Conservation (phyloP, 805 yeast genomes). For the Monosporozyma aerobia region DNA sequence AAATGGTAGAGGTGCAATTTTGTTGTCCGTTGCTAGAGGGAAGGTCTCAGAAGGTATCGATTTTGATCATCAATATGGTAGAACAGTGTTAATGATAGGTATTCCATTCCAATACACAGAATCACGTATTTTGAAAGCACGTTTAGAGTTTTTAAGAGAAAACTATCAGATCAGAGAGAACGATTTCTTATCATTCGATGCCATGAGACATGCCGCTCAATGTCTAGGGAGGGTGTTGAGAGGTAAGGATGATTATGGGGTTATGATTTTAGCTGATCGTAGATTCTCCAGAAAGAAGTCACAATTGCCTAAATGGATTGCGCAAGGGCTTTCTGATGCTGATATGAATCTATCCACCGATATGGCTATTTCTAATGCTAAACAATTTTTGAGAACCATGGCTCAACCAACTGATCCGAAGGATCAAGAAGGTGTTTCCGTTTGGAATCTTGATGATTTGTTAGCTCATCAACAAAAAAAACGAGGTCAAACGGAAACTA, state of each 20-base stretch:
- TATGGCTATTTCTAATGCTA: conserved; percentile 93
- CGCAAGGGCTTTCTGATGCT: conserved; percentile 84
- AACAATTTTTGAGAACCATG: conserved; percentile 80
- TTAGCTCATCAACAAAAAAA: conserved; percentile 39
- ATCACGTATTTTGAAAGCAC: conserved; percentile 88
- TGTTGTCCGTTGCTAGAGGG: conserved; percentile 96
- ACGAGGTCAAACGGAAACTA: not conserved
- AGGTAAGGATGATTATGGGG: conserved; percentile 98
- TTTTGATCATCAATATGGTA: conserved; percentile 96
- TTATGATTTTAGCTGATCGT: conserved; percentile 95
- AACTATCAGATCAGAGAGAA: conserved; percentile 88
- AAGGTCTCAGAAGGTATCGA: conserved; percentile 98
- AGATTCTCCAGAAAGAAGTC: conserved; percentile 77
- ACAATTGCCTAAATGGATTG: conserved; percentile 95
- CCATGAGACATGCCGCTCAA: conserved; percentile 99
- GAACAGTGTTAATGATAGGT: conserved; percentile 97
- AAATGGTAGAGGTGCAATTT: conserved; percentile 95
- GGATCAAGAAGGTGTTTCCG: conserved; percentile 90
- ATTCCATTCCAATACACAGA: conserved; percentile 99
- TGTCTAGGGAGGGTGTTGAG: conserved; percentile 94
- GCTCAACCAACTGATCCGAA: conserved; percentile 88
- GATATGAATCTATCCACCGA: conserved; percentile 90
- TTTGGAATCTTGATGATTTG: conserved; percentile 76
- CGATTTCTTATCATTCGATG: conserved; percentile 94
- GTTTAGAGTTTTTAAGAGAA: conserved; percentile 87